Evolutionary conservation across 2,329 filamentous ascomycete species (phyloP).

Genomic region (Aureobasidium leucospermi): DNA sequence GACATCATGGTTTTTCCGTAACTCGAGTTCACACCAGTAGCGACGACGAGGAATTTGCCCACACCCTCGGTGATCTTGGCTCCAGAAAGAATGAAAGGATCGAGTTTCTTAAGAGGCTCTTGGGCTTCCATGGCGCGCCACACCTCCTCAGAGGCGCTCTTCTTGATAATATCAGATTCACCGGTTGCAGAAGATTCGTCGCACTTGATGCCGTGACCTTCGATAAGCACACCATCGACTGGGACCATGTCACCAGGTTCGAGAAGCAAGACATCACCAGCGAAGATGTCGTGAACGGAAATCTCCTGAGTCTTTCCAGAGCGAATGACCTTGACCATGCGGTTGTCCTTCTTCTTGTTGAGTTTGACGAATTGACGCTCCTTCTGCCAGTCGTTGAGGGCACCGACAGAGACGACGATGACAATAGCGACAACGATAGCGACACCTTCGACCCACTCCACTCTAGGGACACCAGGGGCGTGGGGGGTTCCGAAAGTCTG

Average conservation of each 20-base stretch:
- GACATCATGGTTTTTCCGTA: slow-evolving; percentile 75
- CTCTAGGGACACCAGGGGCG: slow-evolving; percentile 46
- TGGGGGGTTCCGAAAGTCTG: slow-evolving; percentile 58
- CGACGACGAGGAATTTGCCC: slow-evolving; percentile 68
- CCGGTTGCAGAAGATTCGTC: slow-evolving; percentile 72
- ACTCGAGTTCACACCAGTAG: slow-evolving; percentile 65
- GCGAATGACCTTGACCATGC: slow-evolving; percentile 66
- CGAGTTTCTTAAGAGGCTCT: slow-evolving; percentile 57
- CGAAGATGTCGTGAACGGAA: slow-evolving; percentile 62
- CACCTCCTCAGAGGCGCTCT: slow-evolving; percentile 58
- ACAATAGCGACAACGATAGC: slow-evolving; percentile 71
- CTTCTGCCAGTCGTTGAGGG: slow-evolving; percentile 77
- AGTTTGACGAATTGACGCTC: slow-evolving; percentile 73
- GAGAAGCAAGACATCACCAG: slow-evolving; percentile 65
- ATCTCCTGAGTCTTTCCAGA: slow-evolving; percentile 65
- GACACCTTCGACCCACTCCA: slow-evolving; percentile 77
- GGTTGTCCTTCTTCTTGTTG: slow-evolving; percentile 72
- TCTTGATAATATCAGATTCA: slow-evolving; percentile 66
- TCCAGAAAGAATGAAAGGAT: slow-evolving; percentile 83
- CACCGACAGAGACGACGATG: slow-evolving; percentile 68
- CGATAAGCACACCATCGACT: slow-evolving; percentile 63
- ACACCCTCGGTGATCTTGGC: slow-evolving; percentile 70
- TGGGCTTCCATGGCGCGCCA: slow-evolving; percentile 57
- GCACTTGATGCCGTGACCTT: slow-evolving; percentile 60
- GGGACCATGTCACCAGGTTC: slow-evolving; percentile 68